Conservation (phyloP, 768 basidiomycete species). For the Lentinula sp. region DNA sequence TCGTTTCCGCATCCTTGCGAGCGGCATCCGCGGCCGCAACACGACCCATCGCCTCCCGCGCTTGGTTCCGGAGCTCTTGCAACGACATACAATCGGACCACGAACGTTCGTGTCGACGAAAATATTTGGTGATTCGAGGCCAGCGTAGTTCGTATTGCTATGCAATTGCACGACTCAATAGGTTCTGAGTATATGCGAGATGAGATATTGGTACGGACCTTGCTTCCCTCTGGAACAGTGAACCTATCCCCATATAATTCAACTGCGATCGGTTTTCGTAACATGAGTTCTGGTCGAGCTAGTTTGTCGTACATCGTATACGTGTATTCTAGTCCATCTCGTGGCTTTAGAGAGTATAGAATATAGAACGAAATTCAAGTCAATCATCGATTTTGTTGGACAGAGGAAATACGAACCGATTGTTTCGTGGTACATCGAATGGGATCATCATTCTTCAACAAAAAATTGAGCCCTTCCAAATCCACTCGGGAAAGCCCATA, state of each 20-base stretch:
- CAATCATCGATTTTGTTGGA: background rate
- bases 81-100: slow-evolving; percentile 55
- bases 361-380: background rate
- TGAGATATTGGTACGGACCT: background rate
- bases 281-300: slow-evolving; percentile 45
- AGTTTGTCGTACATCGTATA: slow-evolving; percentile 45
- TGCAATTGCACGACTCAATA: background rate
- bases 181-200: background rate
- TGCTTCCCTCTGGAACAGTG: background rate
- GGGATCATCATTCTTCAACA: slow-evolving; percentile 43
- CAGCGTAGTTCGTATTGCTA: slow-evolving; percentile 84
- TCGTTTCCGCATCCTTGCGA: slow-evolving; percentile 29
- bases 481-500: slow-evolving; percentile 67
- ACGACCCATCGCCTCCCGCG: slow-evolving; percentile 46
- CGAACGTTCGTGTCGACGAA: slow-evolving; percentile 53
- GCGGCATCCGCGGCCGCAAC: slow-evolving; percentile 45
- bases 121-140: slow-evolving; percentile 70
- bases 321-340: slow-evolving; percentile 42
- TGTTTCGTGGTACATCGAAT: slow-evolving; percentile 23
- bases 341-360: background rate
- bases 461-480: slow-evolving; percentile 69
- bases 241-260: slow-evolving; percentile 65
- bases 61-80: slow-evolving; percentile 46
- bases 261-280: slow-evolving; percentile 57
- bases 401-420: slow-evolving; percentile 1